Percentiles rank a stretch among this genome's conserved stretches.
These are phyloP conservation scores for Tetracladium setigerum DNA, from an alignment of 495 filamentous ascomycete genomes.

Conservation along the genomic window DNA sequence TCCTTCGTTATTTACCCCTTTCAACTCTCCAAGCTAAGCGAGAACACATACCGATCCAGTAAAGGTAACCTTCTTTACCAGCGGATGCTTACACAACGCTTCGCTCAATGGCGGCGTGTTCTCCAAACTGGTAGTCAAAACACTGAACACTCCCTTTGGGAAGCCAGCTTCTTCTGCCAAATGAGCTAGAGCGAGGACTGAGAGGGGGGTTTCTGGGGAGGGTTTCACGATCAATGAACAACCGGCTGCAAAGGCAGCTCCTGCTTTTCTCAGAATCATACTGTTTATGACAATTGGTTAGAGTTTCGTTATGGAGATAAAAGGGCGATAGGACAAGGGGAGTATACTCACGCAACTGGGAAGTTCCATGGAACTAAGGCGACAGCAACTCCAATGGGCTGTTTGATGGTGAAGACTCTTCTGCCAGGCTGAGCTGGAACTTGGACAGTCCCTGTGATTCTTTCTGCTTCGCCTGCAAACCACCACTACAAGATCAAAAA, in stretches of 20 bases:
- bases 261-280: conserved; percentile 63
- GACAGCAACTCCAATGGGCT: conserved; percentile 58
- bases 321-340: no score
- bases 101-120: conserved; percentile 59
- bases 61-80: conserved; percentile 67
- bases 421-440: conserved; percentile 48
- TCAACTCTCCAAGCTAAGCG: not conserved
- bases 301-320: no score
- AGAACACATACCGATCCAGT: conserved; percentile 45
- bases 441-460: conserved; percentile 54
- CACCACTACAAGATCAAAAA: conserved; percentile 32
- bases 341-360: conserved; percentile 28
- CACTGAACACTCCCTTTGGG: conserved; percentile 51
- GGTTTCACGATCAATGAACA: conserved; percentile 64
- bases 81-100: conserved; percentile 54
- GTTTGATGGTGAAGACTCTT: conserved; percentile 64
- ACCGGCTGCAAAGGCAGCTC: conserved; percentile 62
- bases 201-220: conserved; percentile 58
- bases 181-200: conserved; percentile 45
- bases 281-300: conserved; percentile 29
- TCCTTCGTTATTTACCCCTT: not conserved
- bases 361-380: conserved; percentile 62
- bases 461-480: conserved; percentile 64
- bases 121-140: conserved; percentile 50
- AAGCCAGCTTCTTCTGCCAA: conserved; percentile 53